Evolutionary conservation across 1,284 basidiomycete genomes (phyloP), one percentile per base, ranked within the genome.

Genomic region (Cryptococcus sp.): DNA sequence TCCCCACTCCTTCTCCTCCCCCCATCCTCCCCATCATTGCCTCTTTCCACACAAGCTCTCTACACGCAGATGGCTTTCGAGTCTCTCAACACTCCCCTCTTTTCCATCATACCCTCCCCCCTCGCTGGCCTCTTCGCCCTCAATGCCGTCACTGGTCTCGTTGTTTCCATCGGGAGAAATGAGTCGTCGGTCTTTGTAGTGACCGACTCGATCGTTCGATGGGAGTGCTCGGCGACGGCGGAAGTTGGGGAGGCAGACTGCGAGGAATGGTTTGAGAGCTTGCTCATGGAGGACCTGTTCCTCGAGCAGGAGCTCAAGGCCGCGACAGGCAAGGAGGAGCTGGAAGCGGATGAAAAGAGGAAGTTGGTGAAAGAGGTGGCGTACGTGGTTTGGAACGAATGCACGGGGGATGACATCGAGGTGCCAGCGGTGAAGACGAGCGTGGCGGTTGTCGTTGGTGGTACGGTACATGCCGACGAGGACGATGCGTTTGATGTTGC

Each of bases 61-160:
- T 90, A 95, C 69, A 88, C 87, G 63, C 91, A 90, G 70, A 82
- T 93, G 55, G 92, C 96, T 73, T 98, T 98, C 70, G 94, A 98
- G 73, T 84, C 87, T n/a, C 90, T 97, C 82, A 96, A 97, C 72
- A 86, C 88, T 44, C 89, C 95, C 4, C 88, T 86, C 28, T 85
- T 97, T 62, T 84, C 85, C 44, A 81, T 96, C 63, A 81, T 95
- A 43, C 89, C 95, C 60, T 85, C 90, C 2, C 87, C 94, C 5
- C 83, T 95, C 68, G 84, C 88, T 4, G 87, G 90, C 59, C 80
- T 92, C 54, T 96, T 88, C 76, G 87, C 90, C 20, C 85, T 85
- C n/a, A 88, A 87, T 63, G 81, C 82, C 37, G 82, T 90, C 59
- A 87, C 80, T 52, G 93, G 91, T 36, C 78, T 95, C 50, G 84